A percentile compares a stretch with the other conserved stretches of the same genome.
Evolutionary conservation across 2,329 filamentous ascomycete genomes (phyloP).

Genomic region (Alternaria triticimaculans): DNA sequence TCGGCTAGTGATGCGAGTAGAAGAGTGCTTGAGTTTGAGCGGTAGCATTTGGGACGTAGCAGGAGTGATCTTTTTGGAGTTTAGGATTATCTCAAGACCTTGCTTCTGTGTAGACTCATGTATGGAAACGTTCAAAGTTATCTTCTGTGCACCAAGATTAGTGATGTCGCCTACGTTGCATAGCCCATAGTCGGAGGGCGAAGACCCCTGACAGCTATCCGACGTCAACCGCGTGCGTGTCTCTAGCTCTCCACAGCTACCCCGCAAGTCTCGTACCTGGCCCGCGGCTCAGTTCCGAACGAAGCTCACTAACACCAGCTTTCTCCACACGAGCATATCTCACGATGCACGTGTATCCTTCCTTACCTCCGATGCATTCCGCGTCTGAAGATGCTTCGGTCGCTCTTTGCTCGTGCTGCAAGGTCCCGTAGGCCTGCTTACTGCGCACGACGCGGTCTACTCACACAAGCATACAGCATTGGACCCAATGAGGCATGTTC

Average conservation of each 20-base stretch:
- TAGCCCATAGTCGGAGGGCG: too few species aligned
- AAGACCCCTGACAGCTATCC: background rate
- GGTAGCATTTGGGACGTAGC: slow-evolving; percentile 21
- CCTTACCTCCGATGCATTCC: slow-evolving; percentile 17
- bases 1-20: slow-evolving; percentile 45
- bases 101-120: background rate
- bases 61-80: slow-evolving; percentile 4
- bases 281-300: slow-evolving; percentile 16
- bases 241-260: slow-evolving; percentile 6
- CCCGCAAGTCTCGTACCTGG: slow-evolving; percentile 9
- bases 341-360: background rate
- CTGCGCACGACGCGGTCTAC: slow-evolving; percentile 31
- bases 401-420: slow-evolving; percentile 28
- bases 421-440: slow-evolving; percentile 2
- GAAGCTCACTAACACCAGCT: background rate
- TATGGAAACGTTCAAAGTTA: background rate
- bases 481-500: slow-evolving; percentile 43
- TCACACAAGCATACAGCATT: slow-evolving; percentile 40
- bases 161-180: too few species aligned
- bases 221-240: background rate
- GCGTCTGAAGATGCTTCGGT: slow-evolving; percentile 36
- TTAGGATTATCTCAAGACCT: background rate
- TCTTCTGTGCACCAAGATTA: background rate
- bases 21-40: slow-evolving; percentile 49
- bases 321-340: background rate